Evolutionary conservation across 2,329 filamentous ascomycete genomes (phyloP), one percentile per base, ranked within the genome.

Genomic region (Amesomyces nigricolor): DNA sequence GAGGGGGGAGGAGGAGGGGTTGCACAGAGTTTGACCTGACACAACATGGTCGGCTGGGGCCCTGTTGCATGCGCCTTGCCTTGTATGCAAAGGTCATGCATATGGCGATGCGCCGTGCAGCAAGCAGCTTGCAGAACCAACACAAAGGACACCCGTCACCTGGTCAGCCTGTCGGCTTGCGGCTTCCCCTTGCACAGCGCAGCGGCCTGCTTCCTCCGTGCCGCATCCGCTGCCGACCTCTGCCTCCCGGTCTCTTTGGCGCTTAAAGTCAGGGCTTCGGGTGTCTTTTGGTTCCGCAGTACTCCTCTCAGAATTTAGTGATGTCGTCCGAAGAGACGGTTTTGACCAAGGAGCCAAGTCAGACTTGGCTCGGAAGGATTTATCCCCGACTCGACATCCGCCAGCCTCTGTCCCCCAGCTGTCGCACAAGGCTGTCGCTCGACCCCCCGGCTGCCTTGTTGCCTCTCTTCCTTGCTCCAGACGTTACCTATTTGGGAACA

Each of bases 121-220:
- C 44, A 43, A 52, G 44, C 45, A 49, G 10, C 40, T 48, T 46
- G 26, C 39, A 35, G 17, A 32, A 30, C 44, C 37, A 54, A 44
- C 45, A 40, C 37, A 22, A 29, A 47, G 47, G 37, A 47, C 45
- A 48, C 35, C 45, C 46, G 48, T 47, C 40, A 46, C 55, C 38
- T 49, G 35, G 51, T 57, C 47, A 46, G 46, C 56, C 58, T 54
- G 42, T 60, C 51, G 58, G 50, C 56, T 58, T 46, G 29, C 43
- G 16, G 38, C 17, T 48, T 53, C 52, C 54, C 54, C 57, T 58
- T 53, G 22, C 49, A 53, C 54, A 30, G 45, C 52, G 44, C 54
- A 45, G 47, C 58, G 48, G 32, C 38, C 32, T 35, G 32, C 32
- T 35, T 35, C 32, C 32, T 35, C 32, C 32, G 32, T 35, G 11